These are phyloP conservation scores for Corrigiola litoralis DNA, from an alignment of 179 eudicot species.

Conservation along the genomic window DNA sequence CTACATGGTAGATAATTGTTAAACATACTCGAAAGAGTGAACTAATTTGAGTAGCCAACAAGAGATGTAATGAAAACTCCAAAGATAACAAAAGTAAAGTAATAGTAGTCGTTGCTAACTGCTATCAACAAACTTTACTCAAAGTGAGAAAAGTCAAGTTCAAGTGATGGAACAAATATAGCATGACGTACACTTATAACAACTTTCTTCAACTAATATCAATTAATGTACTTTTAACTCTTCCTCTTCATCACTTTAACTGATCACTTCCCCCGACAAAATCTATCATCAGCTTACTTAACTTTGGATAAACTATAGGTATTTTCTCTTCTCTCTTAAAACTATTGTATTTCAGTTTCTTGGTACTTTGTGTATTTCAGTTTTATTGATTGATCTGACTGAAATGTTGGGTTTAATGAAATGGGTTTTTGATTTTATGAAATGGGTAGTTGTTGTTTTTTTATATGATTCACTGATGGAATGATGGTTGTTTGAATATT, in stretches of 20 bases:
- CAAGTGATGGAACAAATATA: conserved; percentile 12
- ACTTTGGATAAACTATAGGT: neutral
- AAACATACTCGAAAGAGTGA: too few relatives aligned
- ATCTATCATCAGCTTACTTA: neutral
- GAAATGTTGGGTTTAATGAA: neutral
- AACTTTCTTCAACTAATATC: neutral
- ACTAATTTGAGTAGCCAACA: too few relatives aligned
- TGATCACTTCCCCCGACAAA: neutral
- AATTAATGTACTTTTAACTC: neutral
- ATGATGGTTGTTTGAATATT: neutral
- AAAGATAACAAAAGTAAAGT: too few relatives aligned
- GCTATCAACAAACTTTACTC: too few relatives aligned
- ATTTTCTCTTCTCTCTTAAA: neutral
- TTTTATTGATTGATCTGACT: neutral
- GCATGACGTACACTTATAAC: conserved; percentile 13
- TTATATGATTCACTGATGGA: too few relatives aligned
- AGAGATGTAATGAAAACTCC: too few relatives aligned
- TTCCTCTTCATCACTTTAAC: neutral
- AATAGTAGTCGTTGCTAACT: too few relatives aligned
- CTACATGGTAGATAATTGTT: too few relatives aligned
- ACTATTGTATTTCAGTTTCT: neutral
- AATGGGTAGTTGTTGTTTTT: neutral
- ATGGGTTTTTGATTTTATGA: neutral
- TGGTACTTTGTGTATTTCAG: neutral
- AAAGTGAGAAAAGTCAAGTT: neutral